These are phyloP conservation scores for Chrysochromulina parva DNA, from an alignment of 78 protist species.

Conservation along the genomic window DNA sequence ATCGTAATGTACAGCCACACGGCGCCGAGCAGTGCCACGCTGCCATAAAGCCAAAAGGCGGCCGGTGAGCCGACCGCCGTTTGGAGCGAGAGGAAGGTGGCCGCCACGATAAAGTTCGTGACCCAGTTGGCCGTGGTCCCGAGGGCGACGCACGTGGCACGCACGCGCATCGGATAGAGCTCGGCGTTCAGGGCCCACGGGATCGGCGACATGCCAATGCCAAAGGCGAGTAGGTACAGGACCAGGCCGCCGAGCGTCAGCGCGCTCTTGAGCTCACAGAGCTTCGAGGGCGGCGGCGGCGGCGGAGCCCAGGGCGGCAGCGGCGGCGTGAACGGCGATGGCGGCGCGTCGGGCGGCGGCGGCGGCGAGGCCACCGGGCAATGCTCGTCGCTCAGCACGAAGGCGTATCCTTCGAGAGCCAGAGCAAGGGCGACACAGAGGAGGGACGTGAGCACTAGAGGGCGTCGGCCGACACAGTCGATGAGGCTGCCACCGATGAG, in stretches of 20 bases:
- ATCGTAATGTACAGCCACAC: neutral
- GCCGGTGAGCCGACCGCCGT: neutral
- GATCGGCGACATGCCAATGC: neutral
- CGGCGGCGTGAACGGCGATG: too few relatives aligned
- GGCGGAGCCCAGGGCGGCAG: too few relatives aligned
- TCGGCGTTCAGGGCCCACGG: neutral
- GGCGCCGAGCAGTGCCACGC: neutral
- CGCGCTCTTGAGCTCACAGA: too few relatives aligned
- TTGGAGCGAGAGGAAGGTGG: neutral
- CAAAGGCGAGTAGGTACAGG: neutral
- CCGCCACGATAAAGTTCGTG: neutral
- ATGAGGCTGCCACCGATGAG: neutral
- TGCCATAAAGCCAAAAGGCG: neutral
- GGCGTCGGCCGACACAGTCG: neutral
- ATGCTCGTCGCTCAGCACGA: too few relatives aligned
- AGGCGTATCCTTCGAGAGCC: too few relatives aligned
- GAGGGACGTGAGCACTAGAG: neutral
- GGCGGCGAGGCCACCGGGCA: too few relatives aligned
- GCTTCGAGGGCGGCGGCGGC: too few relatives aligned
- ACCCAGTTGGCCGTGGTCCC: neutral
- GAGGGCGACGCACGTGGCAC: neutral
- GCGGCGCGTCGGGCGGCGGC: too few relatives aligned
- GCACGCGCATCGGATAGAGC: neutral
- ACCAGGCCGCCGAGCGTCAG: neutral
- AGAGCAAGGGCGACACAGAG: too few relatives aligned